Conservation (phyloP, 139 green algal genomes). For the Tetraselmis striata region DNA sequence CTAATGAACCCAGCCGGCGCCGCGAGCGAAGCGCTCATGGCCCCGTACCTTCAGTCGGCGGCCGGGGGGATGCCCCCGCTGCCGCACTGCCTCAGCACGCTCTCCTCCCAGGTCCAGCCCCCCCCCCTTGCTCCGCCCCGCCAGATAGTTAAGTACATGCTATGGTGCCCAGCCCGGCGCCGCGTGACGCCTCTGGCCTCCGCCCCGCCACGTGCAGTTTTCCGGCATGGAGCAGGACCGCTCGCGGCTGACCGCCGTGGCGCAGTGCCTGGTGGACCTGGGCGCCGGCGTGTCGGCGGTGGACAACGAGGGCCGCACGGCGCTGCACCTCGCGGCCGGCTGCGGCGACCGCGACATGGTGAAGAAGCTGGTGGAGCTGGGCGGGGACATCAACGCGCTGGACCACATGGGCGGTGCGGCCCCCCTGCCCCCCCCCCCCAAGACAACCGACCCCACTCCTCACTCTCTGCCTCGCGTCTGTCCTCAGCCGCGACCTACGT, state of each 20-base stretch:
- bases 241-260: constrained; percentile 37
- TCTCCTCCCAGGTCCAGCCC: background rate
- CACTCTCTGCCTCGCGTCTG: too few relatives aligned
- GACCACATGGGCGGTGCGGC: constrained; percentile 33
- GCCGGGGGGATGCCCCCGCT: background rate
- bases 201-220: constrained; percentile 22
- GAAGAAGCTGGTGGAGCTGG: constrained; percentile 42
- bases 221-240: constrained; percentile 42
- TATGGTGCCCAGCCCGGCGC: background rate
- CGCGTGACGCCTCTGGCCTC: background rate
- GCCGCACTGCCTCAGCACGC: background rate
- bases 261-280: constrained; percentile 39
- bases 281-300: constrained; percentile 30
- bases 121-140: too few relatives aligned
- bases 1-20: constrained; percentile 23
- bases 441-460: too few relatives aligned
- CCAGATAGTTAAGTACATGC: too few relatives aligned
- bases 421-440: too few relatives aligned
- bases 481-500: too few relatives aligned
- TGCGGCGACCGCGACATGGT: constrained; percentile 51
- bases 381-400: constrained; percentile 46
- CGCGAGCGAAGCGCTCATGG: too few relatives aligned
- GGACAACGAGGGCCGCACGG: constrained; percentile 39
- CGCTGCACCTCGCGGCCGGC: constrained; percentile 38
- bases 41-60: background rate